Evolutionary conservation across 805 yeast genomes (phyloP).

Genomic region (Wickerhamomyces rabaulensis): DNA sequence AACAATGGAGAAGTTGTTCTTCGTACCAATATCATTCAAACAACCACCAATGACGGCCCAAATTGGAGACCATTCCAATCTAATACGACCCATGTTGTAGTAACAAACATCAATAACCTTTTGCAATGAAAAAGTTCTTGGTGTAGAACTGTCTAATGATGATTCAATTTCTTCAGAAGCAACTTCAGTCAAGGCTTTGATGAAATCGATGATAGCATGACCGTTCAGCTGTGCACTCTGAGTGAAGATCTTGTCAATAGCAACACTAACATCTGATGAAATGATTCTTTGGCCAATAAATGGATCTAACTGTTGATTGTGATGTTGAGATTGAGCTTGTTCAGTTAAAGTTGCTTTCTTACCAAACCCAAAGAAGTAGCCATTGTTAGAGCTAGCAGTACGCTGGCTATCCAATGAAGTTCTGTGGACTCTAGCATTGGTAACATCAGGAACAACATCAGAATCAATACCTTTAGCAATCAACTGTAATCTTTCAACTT

Average conservation of each 20-base stretch:
- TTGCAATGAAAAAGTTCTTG: conserved; percentile 88
- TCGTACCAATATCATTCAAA: conserved; percentile 81
- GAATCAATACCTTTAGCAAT: conserved; percentile 86
- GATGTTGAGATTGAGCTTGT: conserved; percentile 63
- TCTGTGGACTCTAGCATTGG: conserved; percentile 55
- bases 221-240: conserved; percentile 77
- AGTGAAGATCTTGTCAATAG: conserved; percentile 83
- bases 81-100: conserved; percentile 93
- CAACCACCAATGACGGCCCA: conserved; percentile 93
- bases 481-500: conserved; percentile 84
- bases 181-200: conserved; percentile 79
- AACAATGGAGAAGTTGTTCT: conserved; percentile 68
- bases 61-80: conserved; percentile 93
- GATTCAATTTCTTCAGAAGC: conserved; percentile 89
- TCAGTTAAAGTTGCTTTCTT: conserved; percentile 54
- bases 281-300: conserved; percentile 53
- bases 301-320: conserved; percentile 60
- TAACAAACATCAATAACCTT: conserved; percentile 97
- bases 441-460: conserved; percentile 77
- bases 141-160: conserved; percentile 74
- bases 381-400: conserved; percentile 28
- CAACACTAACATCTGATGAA: conserved; percentile 66
- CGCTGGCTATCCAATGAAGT: conserved; percentile 49
- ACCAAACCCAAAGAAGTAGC: conserved; percentile 55
- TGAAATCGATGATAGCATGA: conserved; percentile 80